These are phyloP conservation scores for Clitopilus passeckerianus DNA, from an alignment of 768 basidiomycete species.

Conservation along the genomic window DNA sequence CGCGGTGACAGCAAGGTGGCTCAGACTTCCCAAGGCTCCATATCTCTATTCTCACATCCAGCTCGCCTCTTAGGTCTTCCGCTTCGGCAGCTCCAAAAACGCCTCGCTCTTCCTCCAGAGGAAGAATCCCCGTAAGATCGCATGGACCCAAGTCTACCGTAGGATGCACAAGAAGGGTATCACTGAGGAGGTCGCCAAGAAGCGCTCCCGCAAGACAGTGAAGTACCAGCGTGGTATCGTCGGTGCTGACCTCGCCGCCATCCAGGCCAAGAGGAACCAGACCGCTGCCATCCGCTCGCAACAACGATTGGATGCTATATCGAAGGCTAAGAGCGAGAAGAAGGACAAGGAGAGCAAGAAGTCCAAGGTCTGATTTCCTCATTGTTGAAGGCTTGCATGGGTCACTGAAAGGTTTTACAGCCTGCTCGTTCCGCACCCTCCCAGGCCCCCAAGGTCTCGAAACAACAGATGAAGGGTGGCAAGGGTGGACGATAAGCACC, in stretches of 20 bases:
- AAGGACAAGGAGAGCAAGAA: slow-evolving; percentile 95
- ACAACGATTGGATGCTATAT: slow-evolving; percentile 78
- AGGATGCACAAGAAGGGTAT: slow-evolving; percentile 99
- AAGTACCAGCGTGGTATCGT: slow-evolving; percentile 99
- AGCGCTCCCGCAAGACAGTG: slow-evolving; percentile 92
- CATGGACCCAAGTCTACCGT: slow-evolving; percentile 92
- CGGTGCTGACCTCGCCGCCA: slow-evolving; percentile 89
- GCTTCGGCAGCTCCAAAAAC: slow-evolving; percentile 90
- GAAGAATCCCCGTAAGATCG: slow-evolving; percentile 99
- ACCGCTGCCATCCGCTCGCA: slow-evolving; percentile 79
- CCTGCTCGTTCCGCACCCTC: slow-evolving; percentile 47
- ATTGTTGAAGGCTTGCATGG: not conserved
- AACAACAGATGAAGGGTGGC: slow-evolving; percentile 94
- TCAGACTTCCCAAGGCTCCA: not conserved
- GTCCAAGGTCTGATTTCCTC: slow-evolving; percentile 52
- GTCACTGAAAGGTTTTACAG: slow-evolving; percentile 24
- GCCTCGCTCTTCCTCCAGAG: slow-evolving; percentile 97
- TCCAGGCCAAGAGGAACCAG: slow-evolving; percentile 91
- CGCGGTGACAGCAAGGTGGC: slow-evolving; percentile 93
- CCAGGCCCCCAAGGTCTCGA: slow-evolving; percentile 80
- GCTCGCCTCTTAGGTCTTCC: slow-evolving; percentile 70
- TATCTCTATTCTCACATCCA: no score
- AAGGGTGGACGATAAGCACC: slow-evolving; percentile 63
- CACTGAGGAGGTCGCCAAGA: slow-evolving; percentile 99
- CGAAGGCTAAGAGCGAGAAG: slow-evolving; percentile 95